Evolutionary conservation across 352 stramenopile species (phyloP).

Genomic region (Phytophthora capsici): DNA sequence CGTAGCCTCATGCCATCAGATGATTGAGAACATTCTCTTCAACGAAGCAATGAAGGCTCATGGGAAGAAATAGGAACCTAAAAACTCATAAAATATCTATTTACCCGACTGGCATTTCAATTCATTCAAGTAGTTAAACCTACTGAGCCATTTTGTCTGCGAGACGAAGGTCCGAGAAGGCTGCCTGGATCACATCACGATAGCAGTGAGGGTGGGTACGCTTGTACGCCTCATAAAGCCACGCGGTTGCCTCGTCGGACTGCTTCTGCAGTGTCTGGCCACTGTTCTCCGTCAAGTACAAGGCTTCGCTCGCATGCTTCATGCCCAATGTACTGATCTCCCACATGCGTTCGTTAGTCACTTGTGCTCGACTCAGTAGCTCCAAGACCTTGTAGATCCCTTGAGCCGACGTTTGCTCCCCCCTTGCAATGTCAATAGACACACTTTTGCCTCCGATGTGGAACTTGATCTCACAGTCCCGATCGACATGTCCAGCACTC

Average conservation of each 20-base stretch:
- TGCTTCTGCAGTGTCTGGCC: conserved; percentile 48
- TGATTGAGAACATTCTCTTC: conserved; percentile 59
- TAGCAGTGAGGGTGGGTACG: conserved; percentile 59
- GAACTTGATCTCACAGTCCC: conserved; percentile 72
- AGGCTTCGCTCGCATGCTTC: conserved; percentile 43
- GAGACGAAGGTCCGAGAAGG: conserved; percentile 48
- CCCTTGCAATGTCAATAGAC: conserved; percentile 61
- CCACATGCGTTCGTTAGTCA: conserved; percentile 47
- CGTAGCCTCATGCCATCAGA: conserved; percentile 50
- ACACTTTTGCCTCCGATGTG: conserved; percentile 41
- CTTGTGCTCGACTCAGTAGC: conserved; percentile 52
- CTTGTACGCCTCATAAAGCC: conserved; percentile 56
- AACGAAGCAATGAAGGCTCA: conserved; percentile 46
- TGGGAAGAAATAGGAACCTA: conserved; percentile 12
- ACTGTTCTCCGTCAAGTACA: conserved; percentile 52
- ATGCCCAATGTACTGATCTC: conserved; percentile 56
- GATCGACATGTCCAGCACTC: conserved; percentile 52
- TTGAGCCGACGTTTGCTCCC: conserved; percentile 34
- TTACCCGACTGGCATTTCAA: conserved; percentile 3
- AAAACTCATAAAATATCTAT: conserved; percentile 24
- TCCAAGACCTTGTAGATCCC: conserved; percentile 68
- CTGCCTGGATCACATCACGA: conserved; percentile 56
- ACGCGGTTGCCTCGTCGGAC: conserved; percentile 50
- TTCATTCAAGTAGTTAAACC: not conserved
- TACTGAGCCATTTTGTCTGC: conserved; percentile 44